phyloP scores from a whole-genome alignment of 441 rosid genomes.

The Adansonia madagascariensis region DNA sequence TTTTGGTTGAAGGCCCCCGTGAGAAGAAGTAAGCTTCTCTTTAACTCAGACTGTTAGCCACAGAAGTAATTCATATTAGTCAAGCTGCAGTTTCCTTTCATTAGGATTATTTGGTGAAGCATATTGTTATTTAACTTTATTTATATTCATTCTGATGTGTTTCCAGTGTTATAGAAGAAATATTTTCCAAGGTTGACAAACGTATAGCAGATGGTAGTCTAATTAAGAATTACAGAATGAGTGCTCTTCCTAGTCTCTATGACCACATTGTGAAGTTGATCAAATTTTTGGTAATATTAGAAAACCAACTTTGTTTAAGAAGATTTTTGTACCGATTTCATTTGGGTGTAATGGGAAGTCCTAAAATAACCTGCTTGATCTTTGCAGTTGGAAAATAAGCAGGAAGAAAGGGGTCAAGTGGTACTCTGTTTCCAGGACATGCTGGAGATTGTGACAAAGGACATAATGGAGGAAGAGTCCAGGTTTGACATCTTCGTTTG shows the following conservation, averaged over 20 bases:
- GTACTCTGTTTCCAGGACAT: constrained; percentile 98
- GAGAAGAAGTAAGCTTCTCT: constrained; percentile 67
- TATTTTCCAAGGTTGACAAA: constrained; percentile 70
- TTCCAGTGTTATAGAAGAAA: constrained; percentile 73
- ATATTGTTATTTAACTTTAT: constrained; percentile 10
- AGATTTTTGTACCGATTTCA: constrained; percentile 13
- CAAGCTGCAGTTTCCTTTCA: constrained; percentile 25
- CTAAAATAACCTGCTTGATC: constrained; percentile 23
- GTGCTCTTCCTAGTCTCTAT: constrained; percentile 89
- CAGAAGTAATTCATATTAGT: constrained; percentile 19
- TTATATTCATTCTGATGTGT: constrained; percentile 24
- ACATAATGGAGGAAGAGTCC: constrained; percentile 83
- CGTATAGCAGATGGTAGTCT: constrained; percentile 49
- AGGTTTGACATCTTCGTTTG: constrained; percentile 50
- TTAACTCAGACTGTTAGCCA: constrained; percentile 9
- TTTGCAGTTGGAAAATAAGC: constrained; percentile 72
- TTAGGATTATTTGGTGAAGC: constrained; percentile 19
- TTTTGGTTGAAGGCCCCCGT: constrained; percentile 73
- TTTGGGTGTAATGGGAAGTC: constrained; percentile 20
- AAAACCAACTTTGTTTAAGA: neutral
- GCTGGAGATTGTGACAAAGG: constrained; percentile 95
- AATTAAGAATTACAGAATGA: constrained; percentile 73
- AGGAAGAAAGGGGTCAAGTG: constrained; percentile 81
- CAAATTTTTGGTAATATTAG: constrained; percentile 68
- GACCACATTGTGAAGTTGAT: constrained; percentile 87